Evolutionary conservation across 768 basidiomycete species (phyloP).

Genomic region (Suillus spraguei): DNA sequence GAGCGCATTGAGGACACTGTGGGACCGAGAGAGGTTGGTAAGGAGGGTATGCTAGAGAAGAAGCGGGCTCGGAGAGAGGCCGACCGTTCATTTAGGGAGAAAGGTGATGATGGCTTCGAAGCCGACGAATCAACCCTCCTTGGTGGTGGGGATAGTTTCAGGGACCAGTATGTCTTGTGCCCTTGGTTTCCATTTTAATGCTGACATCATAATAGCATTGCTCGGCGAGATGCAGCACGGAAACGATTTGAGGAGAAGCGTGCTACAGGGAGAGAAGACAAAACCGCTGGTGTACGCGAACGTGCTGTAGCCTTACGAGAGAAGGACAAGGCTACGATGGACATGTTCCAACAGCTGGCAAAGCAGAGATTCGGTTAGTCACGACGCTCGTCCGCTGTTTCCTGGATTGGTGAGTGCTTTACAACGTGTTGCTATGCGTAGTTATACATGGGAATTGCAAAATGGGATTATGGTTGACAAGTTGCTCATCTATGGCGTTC

Average conservation of each 20-base stretch:
- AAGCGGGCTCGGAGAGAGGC: slow-evolving; percentile 72
- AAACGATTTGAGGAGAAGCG: slow-evolving; percentile 60
- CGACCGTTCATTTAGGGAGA: slow-evolving; percentile 71
- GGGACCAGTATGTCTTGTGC: slow-evolving; percentile 58
- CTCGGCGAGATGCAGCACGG: slow-evolving; percentile 72
- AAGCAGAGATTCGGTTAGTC: slow-evolving; percentile 79
- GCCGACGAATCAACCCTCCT: slow-evolving; percentile 77
- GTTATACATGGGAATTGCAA: background rate
- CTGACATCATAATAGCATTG: slow-evolving; percentile 53
- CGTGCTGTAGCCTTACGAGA: slow-evolving; percentile 63
- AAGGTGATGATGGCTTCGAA: slow-evolving; percentile 74
- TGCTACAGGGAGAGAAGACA: slow-evolving; percentile 46
- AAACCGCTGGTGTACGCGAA: slow-evolving; percentile 54
- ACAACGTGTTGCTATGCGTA: slow-evolving; percentile 3
- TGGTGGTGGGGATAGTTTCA: slow-evolving; percentile 84
- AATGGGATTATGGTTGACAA: background rate
- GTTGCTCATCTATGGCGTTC: background rate
- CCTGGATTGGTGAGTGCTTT: slow-evolving; percentile 21
- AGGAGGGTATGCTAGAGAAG: slow-evolving; percentile 87
- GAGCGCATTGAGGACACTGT: slow-evolving; percentile 79
- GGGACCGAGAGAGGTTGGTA: slow-evolving; percentile 78
- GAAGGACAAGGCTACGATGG: slow-evolving; percentile 93
- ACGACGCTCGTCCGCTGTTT: slow-evolving; percentile 5
- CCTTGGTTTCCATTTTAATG: background rate
- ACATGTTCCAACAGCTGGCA: slow-evolving; percentile 94